Percentiles rank a stretch among this genome's conserved stretches.
These are phyloP conservation scores for Dactylellina cionopaga DNA, from an alignment of 2,329 filamentous ascomycete species.

Conservation along the genomic window DNA sequence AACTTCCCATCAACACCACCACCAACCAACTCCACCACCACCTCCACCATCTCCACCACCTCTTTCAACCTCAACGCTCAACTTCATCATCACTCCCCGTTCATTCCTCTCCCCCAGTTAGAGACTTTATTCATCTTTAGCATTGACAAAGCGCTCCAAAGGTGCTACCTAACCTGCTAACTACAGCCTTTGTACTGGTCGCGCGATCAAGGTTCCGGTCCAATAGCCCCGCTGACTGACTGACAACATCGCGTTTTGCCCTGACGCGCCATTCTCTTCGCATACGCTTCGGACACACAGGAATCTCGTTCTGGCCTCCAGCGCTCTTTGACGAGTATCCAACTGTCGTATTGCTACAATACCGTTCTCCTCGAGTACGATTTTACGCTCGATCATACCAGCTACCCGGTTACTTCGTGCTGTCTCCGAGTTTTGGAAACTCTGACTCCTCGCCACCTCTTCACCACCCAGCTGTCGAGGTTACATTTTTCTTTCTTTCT, in stretches of 20 bases:
- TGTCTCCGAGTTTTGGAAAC: too few species aligned
- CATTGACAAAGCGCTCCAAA: not conserved
- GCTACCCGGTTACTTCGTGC: too few species aligned
- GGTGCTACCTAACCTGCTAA: not conserved
- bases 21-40: not conserved
- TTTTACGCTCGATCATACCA: too few species aligned
- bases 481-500: not conserved
- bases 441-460: not conserved
- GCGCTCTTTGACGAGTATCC: not conserved
- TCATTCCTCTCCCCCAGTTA: not conserved
- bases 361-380: not conserved
- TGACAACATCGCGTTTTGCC: constrained; percentile 20
- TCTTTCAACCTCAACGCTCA: not conserved
- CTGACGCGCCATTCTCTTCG: constrained; percentile 22
- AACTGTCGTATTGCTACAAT: not conserved
- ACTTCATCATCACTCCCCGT: not conserved
- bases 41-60: not conserved
- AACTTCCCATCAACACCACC: constrained; percentile 2
- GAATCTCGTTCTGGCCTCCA: not conserved
- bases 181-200: constrained; percentile 13
- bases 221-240: constrained; percentile 5
- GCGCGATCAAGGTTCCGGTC: constrained; percentile 32
- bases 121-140: not conserved
- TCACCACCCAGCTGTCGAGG: not conserved
- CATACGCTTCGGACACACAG: not conserved